Evolutionary conservation across 179 eudicot species (phyloP), one percentile per base, ranked within the genome.

Genomic region (Heliamphora pulchella): DNA sequence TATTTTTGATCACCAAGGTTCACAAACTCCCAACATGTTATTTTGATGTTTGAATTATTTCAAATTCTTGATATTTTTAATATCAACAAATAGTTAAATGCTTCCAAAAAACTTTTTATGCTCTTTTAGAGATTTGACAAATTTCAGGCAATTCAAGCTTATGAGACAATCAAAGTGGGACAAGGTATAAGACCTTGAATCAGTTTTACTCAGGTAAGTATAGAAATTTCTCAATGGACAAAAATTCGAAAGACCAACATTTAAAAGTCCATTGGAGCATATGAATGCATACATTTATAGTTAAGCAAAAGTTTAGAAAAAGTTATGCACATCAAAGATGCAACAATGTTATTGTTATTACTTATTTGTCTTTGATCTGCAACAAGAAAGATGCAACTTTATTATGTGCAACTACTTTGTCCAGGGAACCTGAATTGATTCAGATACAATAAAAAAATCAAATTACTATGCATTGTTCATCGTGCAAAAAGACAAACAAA

Each of bases 231-330:
- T 67, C 43, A 3, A 0, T 6, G 1, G 7, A 41, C 51, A 1
- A 64, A 41, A 67, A 39, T 13, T 66, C 31, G 71, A 67, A 5
- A 70, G n/a, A 7, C 54, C 54, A 46, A 8, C 47, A 39, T 14
- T 55, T 8, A 55, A 14, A 55, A 70, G 74, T 70, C 54, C 74
- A 70, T 46, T 17, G 22, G 11, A 69, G 55, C 74, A 70, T 70
- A 51, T 46, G 10, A 6, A 4, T 70, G 31, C 2, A 70, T 2
- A 0, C 70, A 48, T 48, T 3, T 5, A 41, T 13, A 41, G 15
- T 6, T 41, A 43, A 43, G 11, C 5, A 67, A 3, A 41, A 41
- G 50, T n/a, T 10, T 41, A 67, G 71, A 7, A 43, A 41, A 67
- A 3, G 17, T 48, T 31, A 48, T 0, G 51, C 51, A 43, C 15